Conservation (phyloP, 495 filamentous ascomycete genomes). For the Sporormia fimetaria region DNA sequence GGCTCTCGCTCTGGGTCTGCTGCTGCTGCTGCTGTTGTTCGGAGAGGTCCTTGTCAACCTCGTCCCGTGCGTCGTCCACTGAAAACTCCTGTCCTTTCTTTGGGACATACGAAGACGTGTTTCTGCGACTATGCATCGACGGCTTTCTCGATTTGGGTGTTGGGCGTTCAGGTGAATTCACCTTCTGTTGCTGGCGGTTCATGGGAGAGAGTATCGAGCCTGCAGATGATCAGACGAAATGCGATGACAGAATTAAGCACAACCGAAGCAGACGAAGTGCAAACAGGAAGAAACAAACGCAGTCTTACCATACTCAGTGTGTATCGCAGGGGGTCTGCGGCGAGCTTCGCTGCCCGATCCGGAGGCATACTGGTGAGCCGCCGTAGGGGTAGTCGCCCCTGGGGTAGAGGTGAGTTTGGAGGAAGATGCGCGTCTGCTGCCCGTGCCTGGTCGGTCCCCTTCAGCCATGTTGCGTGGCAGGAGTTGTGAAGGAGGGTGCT, state of each 20-base stretch:
- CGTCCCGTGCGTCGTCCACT: slow-evolving; percentile 77
- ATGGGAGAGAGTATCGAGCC: slow-evolving; percentile 21
- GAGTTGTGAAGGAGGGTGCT: slow-evolving; percentile 1
- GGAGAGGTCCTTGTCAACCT: slow-evolving; percentile 55
- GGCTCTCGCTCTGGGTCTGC: slow-evolving; percentile 5
- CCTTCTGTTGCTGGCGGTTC: slow-evolving; percentile 9
- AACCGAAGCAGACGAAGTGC: background rate
- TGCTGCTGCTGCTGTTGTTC: slow-evolving; percentile 7
- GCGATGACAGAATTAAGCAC: background rate
- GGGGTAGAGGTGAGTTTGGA: slow-evolving; percentile 1
- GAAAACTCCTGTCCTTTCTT: slow-evolving; percentile 83
- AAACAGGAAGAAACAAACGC: slow-evolving; percentile 4
- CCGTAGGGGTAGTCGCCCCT: background rate
- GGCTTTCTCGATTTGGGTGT: slow-evolving; percentile 53
- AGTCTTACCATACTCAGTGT: slow-evolving; percentile 15
- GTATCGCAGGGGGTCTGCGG: slow-evolving; percentile 11
- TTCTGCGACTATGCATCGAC: slow-evolving; percentile 52
- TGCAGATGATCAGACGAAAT: slow-evolving; percentile 1
- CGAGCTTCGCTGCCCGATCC: slow-evolving; percentile 14
- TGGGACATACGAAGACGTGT: slow-evolving; percentile 62
- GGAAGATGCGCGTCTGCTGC: slow-evolving; percentile 6
- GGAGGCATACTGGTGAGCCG: slow-evolving; percentile 5
- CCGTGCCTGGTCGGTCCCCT: slow-evolving; percentile 10
- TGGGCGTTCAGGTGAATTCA: slow-evolving; percentile 15
- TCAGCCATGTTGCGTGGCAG: slow-evolving; percentile 16